A percentile compares a stretch with the other conserved stretches of the same genome.
These are phyloP conservation scores for Globisporangium nagaii DNA, from an alignment of 352 stramenopile genomes.

Conservation along the genomic window DNA sequence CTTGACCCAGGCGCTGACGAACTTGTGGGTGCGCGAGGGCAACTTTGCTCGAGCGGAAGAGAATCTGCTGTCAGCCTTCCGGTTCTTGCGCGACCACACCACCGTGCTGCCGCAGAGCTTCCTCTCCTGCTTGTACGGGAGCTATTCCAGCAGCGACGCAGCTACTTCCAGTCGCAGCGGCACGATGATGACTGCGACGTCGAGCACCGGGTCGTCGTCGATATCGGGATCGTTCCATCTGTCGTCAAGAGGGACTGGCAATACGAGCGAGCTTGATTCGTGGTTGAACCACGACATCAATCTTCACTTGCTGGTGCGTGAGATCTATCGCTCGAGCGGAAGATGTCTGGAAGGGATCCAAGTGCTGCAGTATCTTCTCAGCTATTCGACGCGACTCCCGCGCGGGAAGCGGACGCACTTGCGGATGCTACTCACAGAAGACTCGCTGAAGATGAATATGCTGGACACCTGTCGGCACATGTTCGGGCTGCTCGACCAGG, in stretches of 20 bases:
- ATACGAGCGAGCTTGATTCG: constrained; percentile 65
- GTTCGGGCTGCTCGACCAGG: constrained; percentile 66
- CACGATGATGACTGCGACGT: constrained; percentile 55
- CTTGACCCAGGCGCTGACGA: constrained; percentile 72
- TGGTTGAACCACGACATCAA: constrained; percentile 82
- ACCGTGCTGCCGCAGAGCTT: constrained; percentile 64
- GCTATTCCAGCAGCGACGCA: constrained; percentile 50
- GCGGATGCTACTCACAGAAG: constrained; percentile 75
- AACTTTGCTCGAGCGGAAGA: constrained; percentile 73
- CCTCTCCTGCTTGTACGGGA: constrained; percentile 36
- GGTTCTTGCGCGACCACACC: constrained; percentile 64
- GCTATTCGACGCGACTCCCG: constrained; percentile 63
- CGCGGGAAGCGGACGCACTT: constrained; percentile 76
- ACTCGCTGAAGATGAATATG: constrained; percentile 67
- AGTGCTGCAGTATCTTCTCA: constrained; percentile 72
- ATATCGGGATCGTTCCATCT: constrained; percentile 50
- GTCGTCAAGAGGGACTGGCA: constrained; percentile 39
- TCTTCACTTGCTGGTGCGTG: constrained; percentile 75
- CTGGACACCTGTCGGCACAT: constrained; percentile 72
- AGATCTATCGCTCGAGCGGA: constrained; percentile 74
- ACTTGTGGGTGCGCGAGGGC: constrained; percentile 73
- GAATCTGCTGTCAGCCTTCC: constrained; percentile 53
- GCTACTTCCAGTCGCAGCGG: constrained; percentile 48
- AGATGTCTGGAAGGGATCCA: constrained; percentile 75
- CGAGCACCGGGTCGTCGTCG: constrained; percentile 63